Percentiles rank a stretch among this genome's conserved stretches.
These are phyloP conservation scores for Phymatotrichopsis omnivora DNA, from an alignment of 2,329 filamentous ascomycete genomes.

Conservation along the genomic window DNA sequence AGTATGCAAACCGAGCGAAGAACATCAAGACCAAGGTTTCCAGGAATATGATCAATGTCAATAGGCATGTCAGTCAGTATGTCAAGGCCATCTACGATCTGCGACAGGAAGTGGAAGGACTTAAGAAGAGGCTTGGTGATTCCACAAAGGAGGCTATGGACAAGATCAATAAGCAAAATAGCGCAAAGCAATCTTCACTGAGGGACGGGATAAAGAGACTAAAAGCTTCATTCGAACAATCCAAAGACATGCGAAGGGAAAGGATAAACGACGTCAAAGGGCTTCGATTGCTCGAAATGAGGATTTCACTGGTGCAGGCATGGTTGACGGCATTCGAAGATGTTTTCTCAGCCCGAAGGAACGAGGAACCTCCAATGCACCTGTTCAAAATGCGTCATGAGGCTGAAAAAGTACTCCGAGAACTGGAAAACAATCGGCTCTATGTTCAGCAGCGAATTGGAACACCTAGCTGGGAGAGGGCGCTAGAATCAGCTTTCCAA, in stretches of 20 bases:
- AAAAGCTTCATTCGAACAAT: slow-evolving; percentile 73
- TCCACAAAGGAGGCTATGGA: slow-evolving; percentile 68
- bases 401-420: slow-evolving; percentile 75
- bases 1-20: slow-evolving; percentile 95
- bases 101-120: slow-evolving; percentile 89
- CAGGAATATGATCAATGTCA: slow-evolving; percentile 98
- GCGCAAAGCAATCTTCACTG: slow-evolving; percentile 66
- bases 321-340: slow-evolving; percentile 90
- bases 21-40: slow-evolving; percentile 99
- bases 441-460: slow-evolving; percentile 79
- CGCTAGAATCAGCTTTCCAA: slow-evolving; percentile 76
- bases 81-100: slow-evolving; percentile 99
- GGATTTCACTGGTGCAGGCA: slow-evolving; percentile 73
- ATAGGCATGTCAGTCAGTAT: slow-evolving; percentile 98
- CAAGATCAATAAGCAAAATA: slow-evolving; percentile 83
- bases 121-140: slow-evolving; percentile 86
- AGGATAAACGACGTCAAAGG: slow-evolving; percentile 71
- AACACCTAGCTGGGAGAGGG: slow-evolving; percentile 75
- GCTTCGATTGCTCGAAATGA: slow-evolving; percentile 68
- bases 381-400: slow-evolving; percentile 72
- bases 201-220: slow-evolving; percentile 73
- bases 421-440: slow-evolving; percentile 80
- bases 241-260: slow-evolving; percentile 65
- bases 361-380: slow-evolving; percentile 53
- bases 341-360: slow-evolving; percentile 61